Evolutionary conservation across 352 stramenopile genomes (phyloP).

Genomic region (Globisporangium apiculatum): DNA sequence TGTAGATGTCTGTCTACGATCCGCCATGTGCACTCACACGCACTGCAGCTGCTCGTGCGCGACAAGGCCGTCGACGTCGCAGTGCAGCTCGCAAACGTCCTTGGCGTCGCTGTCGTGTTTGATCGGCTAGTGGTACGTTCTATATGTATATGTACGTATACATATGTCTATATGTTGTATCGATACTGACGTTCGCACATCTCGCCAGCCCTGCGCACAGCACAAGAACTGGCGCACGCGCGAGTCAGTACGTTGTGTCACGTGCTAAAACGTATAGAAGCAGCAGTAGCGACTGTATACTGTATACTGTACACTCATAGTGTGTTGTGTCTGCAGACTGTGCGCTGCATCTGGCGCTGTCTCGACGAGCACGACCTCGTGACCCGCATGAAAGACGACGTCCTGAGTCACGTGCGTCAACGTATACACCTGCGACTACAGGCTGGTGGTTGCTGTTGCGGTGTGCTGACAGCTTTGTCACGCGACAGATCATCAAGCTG

Average conservation of each 20-base stretch:
- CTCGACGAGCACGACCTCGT: constrained; percentile 50
- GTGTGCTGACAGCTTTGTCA: not conserved
- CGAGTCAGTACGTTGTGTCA: constrained; percentile 43
- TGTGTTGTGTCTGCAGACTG: constrained; percentile 20
- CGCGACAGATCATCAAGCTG: constrained; percentile 39
- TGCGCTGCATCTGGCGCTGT: constrained; percentile 59
- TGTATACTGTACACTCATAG: too few relatives aligned
- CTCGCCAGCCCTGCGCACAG: constrained; percentile 22
- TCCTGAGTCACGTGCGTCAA: constrained; percentile 44
- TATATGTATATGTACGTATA: not conserved
- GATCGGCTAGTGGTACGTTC: constrained; percentile 40
- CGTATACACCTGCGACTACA: too few relatives aligned
- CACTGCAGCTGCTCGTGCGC: constrained; percentile 31
- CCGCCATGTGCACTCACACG: too few relatives aligned
- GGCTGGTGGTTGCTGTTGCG: too few relatives aligned
- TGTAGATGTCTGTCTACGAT: too few relatives aligned
- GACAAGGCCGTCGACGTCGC: constrained; percentile 73
- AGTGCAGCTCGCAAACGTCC: constrained; percentile 50
- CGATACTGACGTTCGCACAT: not conserved
- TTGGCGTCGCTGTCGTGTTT: constrained; percentile 51
- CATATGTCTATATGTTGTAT: not conserved
- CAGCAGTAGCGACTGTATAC: not conserved
- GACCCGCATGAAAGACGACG: constrained; percentile 38
- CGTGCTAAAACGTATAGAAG: too few relatives aligned
- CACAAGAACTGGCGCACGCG: constrained; percentile 85